A percentile compares a stretch with the other conserved stretches of the same genome.
Conservation (phyloP, 345 rosid genomes). For the Gossypium turneri region DNA sequence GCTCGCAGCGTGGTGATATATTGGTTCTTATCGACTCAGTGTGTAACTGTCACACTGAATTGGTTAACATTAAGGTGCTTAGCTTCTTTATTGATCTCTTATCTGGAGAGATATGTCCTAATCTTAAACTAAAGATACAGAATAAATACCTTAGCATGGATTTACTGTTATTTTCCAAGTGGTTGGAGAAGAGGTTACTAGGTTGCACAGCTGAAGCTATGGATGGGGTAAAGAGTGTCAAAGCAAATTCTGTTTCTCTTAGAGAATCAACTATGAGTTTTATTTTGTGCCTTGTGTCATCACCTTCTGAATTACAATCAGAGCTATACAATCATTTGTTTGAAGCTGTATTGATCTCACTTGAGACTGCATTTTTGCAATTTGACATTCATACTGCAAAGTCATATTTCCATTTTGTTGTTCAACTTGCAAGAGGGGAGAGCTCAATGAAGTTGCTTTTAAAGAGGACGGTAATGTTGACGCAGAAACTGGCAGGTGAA, state of each 20-base stretch:
- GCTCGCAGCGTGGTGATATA: constrained; percentile 58
- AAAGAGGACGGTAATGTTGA: constrained; percentile 59
- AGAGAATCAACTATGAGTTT: constrained; percentile 86
- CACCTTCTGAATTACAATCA: constrained; percentile 38
- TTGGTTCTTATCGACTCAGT: constrained; percentile 68
- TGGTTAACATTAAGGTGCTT: constrained; percentile 72
- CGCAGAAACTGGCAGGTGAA: constrained; percentile 68
- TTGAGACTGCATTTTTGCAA: constrained; percentile 72
- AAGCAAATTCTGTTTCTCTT: constrained; percentile 56
- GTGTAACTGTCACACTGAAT: constrained; percentile 64
- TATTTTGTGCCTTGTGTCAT: constrained; percentile 54
- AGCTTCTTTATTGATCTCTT: constrained; percentile 76
- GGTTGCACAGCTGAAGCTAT: constrained; percentile 56
- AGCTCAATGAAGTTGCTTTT: constrained; percentile 57
- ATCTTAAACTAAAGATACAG: constrained; percentile 58
- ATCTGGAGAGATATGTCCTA: constrained; percentile 55
- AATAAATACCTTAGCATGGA: constrained; percentile 66
- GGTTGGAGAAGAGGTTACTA: constrained; percentile 87
- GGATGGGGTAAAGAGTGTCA: constrained; percentile 44
- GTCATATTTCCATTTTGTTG: constrained; percentile 72
- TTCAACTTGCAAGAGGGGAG: constrained; percentile 75
- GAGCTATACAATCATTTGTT: constrained; percentile 71
- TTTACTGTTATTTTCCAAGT: constrained; percentile 51
- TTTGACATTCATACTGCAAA: constrained; percentile 72
- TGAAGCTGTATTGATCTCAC: constrained; percentile 73